These are phyloP conservation scores for Penicillium egyptiacum DNA, from an alignment of 495 filamentous ascomycete genomes.

Conservation along the genomic window DNA sequence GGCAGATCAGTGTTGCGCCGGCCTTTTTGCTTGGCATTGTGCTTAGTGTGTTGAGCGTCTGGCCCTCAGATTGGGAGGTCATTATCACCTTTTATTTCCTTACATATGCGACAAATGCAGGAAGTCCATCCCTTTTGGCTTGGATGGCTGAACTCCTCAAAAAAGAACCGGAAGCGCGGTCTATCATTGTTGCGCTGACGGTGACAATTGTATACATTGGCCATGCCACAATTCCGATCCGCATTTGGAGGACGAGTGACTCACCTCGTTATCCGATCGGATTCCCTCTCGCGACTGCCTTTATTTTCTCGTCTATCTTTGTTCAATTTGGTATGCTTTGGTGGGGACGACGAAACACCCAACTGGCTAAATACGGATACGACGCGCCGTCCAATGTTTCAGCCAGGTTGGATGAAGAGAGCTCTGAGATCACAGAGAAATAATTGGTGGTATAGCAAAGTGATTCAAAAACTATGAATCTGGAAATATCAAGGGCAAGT, in stretches of 20 bases:
- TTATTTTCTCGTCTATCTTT: conserved; percentile 8
- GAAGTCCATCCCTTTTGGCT: conserved; percentile 16
- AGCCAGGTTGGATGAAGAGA: background rate
- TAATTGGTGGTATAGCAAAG: background rate
- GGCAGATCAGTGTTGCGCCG: conserved; percentile 13
- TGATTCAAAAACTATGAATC: background rate
- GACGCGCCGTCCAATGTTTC: background rate
- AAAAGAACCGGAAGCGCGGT: conserved; percentile 19
- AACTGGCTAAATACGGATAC: background rate
- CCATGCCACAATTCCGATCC: conserved; percentile 25
- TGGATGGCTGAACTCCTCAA: conserved; percentile 20
- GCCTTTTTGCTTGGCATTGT: conserved; percentile 8
- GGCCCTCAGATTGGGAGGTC: conserved; percentile 17
- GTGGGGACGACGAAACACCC: conserved; percentile 8
- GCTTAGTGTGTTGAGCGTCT: conserved; percentile 14
- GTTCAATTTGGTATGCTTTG: conserved; percentile 11
- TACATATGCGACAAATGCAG: conserved; percentile 21
- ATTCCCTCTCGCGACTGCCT: conserved; percentile 22
- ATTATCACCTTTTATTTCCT: conserved; percentile 22
- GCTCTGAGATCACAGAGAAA: background rate
- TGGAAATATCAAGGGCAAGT: background rate
- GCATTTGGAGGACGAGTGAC: conserved; percentile 20
- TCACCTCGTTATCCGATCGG: conserved; percentile 22
- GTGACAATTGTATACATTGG: conserved; percentile 24
- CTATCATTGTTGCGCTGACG: conserved; percentile 18